Percentiles rank a stretch among this genome's conserved stretches.
These are phyloP conservation scores for Eucalyptus microcorys DNA, from an alignment of 345 rosid species.

Conservation along the genomic window DNA sequence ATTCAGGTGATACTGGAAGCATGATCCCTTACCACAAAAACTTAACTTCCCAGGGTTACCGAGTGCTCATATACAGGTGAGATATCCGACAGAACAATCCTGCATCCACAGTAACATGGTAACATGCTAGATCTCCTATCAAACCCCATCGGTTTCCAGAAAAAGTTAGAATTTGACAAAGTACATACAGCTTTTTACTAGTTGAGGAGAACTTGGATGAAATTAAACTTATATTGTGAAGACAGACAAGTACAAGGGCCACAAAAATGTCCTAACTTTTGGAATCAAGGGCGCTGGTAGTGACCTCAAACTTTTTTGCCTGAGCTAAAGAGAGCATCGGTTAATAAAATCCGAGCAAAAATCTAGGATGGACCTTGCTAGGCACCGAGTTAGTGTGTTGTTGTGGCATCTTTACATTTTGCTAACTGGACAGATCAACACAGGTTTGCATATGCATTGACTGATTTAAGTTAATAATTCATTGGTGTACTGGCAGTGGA, in stretches of 20 bases:
- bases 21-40: conserved; percentile 23
- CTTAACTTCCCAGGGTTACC: conserved; percentile 17
- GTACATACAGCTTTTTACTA: not conserved
- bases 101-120: not conserved
- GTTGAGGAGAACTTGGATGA: not conserved
- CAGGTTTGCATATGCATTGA: too few relatives aligned
- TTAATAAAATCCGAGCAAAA: not conserved
- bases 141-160: not conserved
- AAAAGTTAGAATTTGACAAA: accelerated
- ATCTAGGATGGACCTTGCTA: not conserved
- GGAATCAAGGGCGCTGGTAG: not conserved
- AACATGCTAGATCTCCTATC: not conserved
- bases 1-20: conserved; percentile 2
- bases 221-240: not conserved
- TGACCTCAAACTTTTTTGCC: not conserved
- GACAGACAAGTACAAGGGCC: not conserved
- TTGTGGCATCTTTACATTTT: not conserved
- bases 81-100: not conserved
- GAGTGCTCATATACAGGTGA: conserved; percentile 30
- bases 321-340: not conserved
- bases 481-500: not conserved
- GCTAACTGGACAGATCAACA: not conserved
- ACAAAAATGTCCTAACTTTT: not conserved
- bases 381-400: not conserved
- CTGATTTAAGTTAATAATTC: not conserved